Conservation (phyloP, 495 filamentous ascomycete genomes). For the Daldinia concentrica region DNA sequence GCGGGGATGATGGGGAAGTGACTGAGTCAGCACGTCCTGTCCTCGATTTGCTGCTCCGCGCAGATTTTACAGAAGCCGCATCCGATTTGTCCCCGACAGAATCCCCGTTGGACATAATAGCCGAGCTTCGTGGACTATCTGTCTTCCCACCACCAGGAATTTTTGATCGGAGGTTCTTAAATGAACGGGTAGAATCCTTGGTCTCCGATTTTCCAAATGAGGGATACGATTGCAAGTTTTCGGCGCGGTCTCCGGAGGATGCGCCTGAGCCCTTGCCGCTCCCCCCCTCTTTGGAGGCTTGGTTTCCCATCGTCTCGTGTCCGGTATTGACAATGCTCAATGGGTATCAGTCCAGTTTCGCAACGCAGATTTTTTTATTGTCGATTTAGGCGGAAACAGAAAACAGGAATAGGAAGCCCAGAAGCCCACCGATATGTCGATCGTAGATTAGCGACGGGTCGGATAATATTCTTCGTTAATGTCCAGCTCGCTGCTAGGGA, state of each 20-base stretch:
- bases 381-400: conserved; percentile 21
- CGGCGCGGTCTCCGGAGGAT: conserved; percentile 48
- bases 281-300: conserved; percentile 80
- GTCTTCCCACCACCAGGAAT: conserved; percentile 67
- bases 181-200: conserved; percentile 89
- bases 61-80: conserved; percentile 74
- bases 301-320: conserved; percentile 80
- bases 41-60: conserved; percentile 64
- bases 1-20: conserved; percentile 50
- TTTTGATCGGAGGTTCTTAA: conserved; percentile 75
- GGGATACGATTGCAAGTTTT: conserved; percentile 76
- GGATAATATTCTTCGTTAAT: conserved; percentile 27
- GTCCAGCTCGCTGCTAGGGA: conserved; percentile 49
- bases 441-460: conserved; percentile 34
- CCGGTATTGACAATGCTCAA: conserved; percentile 21
- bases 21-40: conserved; percentile 49
- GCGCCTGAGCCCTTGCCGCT: conserved; percentile 51
- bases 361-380: conserved; percentile 13
- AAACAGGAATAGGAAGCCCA: conserved; percentile 44
- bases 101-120: conserved; percentile 68
- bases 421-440: conserved; percentile 56
- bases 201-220: conserved; percentile 95
- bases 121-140: conserved; percentile 84
- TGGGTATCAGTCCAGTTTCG: conserved; percentile 13
- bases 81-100: conserved; percentile 73